Base-by-base conservation (phyloP, 495 filamentous ascomycete genomes). In the Aspergillus incahuasiensis region DNA sequence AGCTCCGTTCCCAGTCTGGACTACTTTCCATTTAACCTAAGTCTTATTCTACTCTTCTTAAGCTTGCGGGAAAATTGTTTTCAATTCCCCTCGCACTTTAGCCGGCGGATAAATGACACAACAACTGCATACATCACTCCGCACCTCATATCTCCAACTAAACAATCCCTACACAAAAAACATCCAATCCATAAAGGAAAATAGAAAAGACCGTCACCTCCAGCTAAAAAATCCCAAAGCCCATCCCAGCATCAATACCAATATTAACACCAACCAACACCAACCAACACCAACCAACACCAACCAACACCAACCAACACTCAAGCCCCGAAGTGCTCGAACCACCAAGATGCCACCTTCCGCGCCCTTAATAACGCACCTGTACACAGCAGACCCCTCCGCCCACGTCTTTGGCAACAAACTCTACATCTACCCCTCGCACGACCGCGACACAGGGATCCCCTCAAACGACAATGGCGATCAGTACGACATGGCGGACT, bases 381-480 rank as follows among this genome's bases (percentile, higher is more conserved):
- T 87, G 66, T 88, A 84, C 75, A 87, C 86, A 9, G 78, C 78
- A 0, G 78, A 81, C 51, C 78, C 78, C 8, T 78, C 75, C 21
- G 76, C 75, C 24, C 75, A 75, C 57, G 70, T 77, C 61, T 79
- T 79, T 65, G 67, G 77, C 42, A 70, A 68, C 52, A 68, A 65
- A 30, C 66, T 76, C 59, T 81, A 79, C 72, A 73, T 81, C 46
- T 81, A 75, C 63, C 74, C 78, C 24, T 78, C 76, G 0, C 66
- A 78, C 34, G 79, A 77, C 44, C 66, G 66, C 21, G 60, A 69
- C 45, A 77, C 75, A 18, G 66, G 67, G 30, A 68, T 78, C 48
- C 59, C 69, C 46, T 86, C 86, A 61, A 88, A 89, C 76, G 86
- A 90, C 76, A 87, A 87, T 76, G 87, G 87, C 68, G 86, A 89